Conservation (phyloP, 2,329 filamentous ascomycete genomes). For the Fusarium aywerte region DNA sequence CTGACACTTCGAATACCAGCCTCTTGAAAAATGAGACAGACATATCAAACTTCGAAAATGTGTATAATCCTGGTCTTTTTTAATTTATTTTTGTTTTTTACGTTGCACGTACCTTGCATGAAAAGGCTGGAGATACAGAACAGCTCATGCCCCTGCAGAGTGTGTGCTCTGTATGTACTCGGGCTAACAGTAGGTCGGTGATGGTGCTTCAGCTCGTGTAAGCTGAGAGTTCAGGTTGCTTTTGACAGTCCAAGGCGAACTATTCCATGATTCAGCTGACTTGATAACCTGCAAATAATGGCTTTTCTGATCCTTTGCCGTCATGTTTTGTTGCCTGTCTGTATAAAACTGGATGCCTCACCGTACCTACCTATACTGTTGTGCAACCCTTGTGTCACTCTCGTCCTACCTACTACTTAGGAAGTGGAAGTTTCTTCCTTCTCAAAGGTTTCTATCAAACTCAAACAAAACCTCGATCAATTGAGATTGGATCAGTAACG, state of each 20-base stretch:
- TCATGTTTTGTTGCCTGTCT: not conserved
- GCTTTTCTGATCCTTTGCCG: not conserved
- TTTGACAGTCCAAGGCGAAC: not conserved
- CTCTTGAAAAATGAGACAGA: conserved; percentile 17
- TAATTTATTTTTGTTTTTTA: not conserved
- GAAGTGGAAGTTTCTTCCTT: not conserved
- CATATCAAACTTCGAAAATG: not conserved
- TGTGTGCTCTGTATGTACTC: not conserved
- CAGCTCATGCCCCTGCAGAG: conserved; percentile 22
- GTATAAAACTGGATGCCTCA: not conserved
- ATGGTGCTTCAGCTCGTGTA: conserved; percentile 9
- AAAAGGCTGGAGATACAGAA: conserved; percentile 17
- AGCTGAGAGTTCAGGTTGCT: conserved; percentile 10
- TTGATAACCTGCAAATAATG: no score
- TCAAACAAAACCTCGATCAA: not conserved
- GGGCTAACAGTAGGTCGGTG: conserved; percentile 11
- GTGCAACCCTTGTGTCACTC: not conserved
- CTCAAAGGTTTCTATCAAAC: not conserved
- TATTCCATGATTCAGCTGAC: not conserved
- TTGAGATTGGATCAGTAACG: not conserved
- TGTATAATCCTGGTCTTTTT: conserved; percentile 3
- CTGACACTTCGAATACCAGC: conserved; percentile 12
- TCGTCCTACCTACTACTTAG: no score
- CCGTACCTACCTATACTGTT: not conserved
- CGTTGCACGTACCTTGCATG: conserved; percentile 35